These are phyloP conservation scores for Polytolypa hystricis DNA, from an alignment of 2,329 filamentous ascomycete genomes.

Conservation along the genomic window DNA sequence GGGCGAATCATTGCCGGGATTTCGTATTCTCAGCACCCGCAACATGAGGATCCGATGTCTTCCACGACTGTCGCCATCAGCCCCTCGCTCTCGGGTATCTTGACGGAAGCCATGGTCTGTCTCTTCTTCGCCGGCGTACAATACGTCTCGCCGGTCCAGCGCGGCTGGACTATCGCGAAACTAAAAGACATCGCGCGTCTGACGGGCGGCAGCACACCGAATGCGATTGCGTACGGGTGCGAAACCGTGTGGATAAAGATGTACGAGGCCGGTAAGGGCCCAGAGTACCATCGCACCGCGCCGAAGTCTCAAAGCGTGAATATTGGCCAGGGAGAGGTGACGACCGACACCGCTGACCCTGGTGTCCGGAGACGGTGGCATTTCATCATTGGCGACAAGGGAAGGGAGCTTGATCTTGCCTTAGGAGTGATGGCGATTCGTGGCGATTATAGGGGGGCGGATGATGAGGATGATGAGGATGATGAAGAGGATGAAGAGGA, in stretches of 20 bases:
- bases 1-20: slow-evolving; percentile 70
- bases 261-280: slow-evolving; percentile 61
- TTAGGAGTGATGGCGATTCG: slow-evolving; percentile 71
- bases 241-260: slow-evolving; percentile 75
- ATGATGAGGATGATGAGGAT: not conserved
- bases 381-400: slow-evolving; percentile 50
- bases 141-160: slow-evolving; percentile 60
- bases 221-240: slow-evolving; percentile 70
- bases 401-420: slow-evolving; percentile 60
- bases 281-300: slow-evolving; percentile 51
- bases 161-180: slow-evolving; percentile 64
- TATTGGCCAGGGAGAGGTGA: slow-evolving; percentile 13
- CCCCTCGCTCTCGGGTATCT: slow-evolving; percentile 65
- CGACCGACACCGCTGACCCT: slow-evolving; percentile 18
- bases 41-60: slow-evolving; percentile 21
- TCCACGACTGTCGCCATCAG: slow-evolving; percentile 50
- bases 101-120: slow-evolving; percentile 72
- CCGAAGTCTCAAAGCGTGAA: slow-evolving; percentile 7
- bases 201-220: slow-evolving; percentile 79
- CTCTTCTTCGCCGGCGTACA: slow-evolving; percentile 81
- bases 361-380: slow-evolving; percentile 33
- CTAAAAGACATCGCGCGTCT: slow-evolving; percentile 65
- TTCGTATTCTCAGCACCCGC: slow-evolving; percentile 35
- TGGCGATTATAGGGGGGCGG: slow-evolving; percentile 41
- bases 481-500: not conserved